Evolutionary conservation across 495 filamentous ascomycete species (phyloP), one percentile per base, ranked within the genome.

Genomic region (Aspergillus bertholletiae): DNA sequence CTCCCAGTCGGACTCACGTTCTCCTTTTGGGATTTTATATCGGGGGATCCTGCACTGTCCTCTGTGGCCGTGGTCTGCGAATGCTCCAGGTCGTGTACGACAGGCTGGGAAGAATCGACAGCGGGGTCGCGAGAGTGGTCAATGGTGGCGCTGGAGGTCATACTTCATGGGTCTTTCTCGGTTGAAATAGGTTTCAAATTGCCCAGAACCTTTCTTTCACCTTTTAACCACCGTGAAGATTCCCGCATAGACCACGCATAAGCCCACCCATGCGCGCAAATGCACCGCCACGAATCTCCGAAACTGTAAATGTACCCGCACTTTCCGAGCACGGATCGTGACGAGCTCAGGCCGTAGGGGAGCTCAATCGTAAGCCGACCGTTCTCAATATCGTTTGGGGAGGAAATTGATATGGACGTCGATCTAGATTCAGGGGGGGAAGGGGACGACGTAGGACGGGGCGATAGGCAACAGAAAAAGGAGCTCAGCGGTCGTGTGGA

Each of bases 91-190:
- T 50, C 17, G n/a, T 54, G 50, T 22, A 40, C 35, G 7, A 15
- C 27, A 35, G 51, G 40, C 7, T 48, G 50, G 30, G 57, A 45
- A 41, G 55, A 55, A 58, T 60, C 55, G 55, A 50, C 55, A 51
- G 57, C 41, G 55, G 47, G 45, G 61, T 61, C 61, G 55, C 51
- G 54, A 55, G 61, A 55, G 34, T 59, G 54, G 61, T 64, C 55
- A 53, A 58, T 53, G 51, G 46, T 49, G 27, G 55, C 53, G 59
- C 55, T 46, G 23, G 55, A 60, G 58, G 44, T 61, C 61, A 64
- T 64, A 54, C 55, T 64, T 64, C 61, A 64, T 64, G 37, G 57
- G 54, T 46, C 47, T 35, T 27, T n/a, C 26, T 20, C 30, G 6
- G 15, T 15, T 24, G 9, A 21, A 21, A 17, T 27, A 32, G 22